phyloP scores from a whole-genome alignment of 495 filamentous ascomycete species.

The Daldinia bambusicola region DNA sequence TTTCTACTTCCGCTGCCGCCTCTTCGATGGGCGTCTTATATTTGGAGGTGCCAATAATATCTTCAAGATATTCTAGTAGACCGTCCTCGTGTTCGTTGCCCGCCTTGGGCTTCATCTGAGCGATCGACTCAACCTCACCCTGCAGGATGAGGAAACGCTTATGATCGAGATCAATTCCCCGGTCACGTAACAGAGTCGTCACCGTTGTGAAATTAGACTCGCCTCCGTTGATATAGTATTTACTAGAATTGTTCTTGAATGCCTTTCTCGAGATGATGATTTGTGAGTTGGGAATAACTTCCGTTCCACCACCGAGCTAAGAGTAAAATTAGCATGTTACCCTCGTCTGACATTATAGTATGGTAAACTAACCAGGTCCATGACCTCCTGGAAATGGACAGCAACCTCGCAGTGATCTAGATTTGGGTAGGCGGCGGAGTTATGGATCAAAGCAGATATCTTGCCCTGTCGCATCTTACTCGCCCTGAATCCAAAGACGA shows the following conservation, averaged over 20 bases:
- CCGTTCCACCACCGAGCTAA: slow-evolving; percentile 72
- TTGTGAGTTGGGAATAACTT: slow-evolving; percentile 81
- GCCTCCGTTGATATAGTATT: slow-evolving; percentile 93
- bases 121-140: slow-evolving; percentile 97
- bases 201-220: slow-evolving; percentile 92
- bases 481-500: slow-evolving; percentile 97
- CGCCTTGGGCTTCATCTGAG: slow-evolving; percentile 98
- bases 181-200: slow-evolving; percentile 84
- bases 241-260: slow-evolving; percentile 97
- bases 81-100: slow-evolving; percentile 95
- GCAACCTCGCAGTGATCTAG: slow-evolving; percentile 92
- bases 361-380: slow-evolving; percentile 68
- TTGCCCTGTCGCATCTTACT: slow-evolving; percentile 99
- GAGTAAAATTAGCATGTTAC: slow-evolving; percentile 31
- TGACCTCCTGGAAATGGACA: slow-evolving; percentile 93
- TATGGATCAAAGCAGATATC: slow-evolving; percentile 96
- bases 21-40: slow-evolving; percentile 98
- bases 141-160: slow-evolving; percentile 98
- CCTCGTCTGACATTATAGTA: background rate
- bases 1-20: slow-evolving; percentile 85
- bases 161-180: slow-evolving; percentile 94
- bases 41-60: slow-evolving; percentile 97
- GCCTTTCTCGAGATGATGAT: slow-evolving; percentile 90
- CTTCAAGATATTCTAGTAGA: slow-evolving; percentile 94
- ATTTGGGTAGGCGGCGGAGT: slow-evolving; percentile 86